Evolutionary conservation across 352 stramenopile genomes (phyloP).

Genomic region (Phytophthora constricta): DNA sequence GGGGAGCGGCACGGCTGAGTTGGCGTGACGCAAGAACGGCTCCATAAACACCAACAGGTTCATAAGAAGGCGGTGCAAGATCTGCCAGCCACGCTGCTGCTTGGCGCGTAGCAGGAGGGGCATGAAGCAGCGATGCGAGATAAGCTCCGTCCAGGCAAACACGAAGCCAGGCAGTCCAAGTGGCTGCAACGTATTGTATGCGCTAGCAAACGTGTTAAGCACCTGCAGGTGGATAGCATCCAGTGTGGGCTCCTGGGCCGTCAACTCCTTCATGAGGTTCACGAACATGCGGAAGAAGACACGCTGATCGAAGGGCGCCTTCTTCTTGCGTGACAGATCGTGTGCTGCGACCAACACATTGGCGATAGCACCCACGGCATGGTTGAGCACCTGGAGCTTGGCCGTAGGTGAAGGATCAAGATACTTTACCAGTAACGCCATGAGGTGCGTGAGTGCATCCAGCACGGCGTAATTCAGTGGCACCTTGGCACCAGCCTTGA

Average conservation of each 20-base stretch:
- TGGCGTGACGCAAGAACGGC: constrained; percentile 93
- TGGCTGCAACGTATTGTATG: constrained; percentile 97
- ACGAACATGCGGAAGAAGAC: constrained; percentile 99
- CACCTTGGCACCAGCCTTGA: constrained; percentile 56
- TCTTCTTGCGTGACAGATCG: constrained; percentile 85
- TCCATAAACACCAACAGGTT: constrained; percentile 99
- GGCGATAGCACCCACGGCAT: constrained; percentile 95
- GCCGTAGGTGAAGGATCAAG: constrained; percentile 85
- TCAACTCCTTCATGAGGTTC: constrained; percentile 98
- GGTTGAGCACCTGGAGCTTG: constrained; percentile 93
- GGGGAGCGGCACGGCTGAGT: constrained; percentile 78
- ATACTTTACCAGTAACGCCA: constrained; percentile 96
- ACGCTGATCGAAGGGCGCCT: constrained; percentile 95
- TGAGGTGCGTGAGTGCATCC: constrained; percentile 96
- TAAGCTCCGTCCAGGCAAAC: constrained; percentile 99
- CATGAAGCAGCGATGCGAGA: constrained; percentile 98
- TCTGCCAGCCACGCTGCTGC: constrained; percentile 96
- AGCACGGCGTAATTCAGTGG: constrained; percentile 93
- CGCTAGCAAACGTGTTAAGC: constrained; percentile 96
- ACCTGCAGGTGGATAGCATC: constrained; percentile 95
- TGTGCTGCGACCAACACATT: constrained; percentile 93
- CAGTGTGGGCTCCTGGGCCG: constrained; percentile 92
- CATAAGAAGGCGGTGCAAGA: constrained; percentile 97
- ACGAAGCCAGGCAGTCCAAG: constrained; percentile 96
- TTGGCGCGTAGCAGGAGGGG: constrained; percentile 95